phyloP scores from a whole-genome alignment of 1,284 basidiomycete genomes.

The Puccinia novopanici region DNA sequence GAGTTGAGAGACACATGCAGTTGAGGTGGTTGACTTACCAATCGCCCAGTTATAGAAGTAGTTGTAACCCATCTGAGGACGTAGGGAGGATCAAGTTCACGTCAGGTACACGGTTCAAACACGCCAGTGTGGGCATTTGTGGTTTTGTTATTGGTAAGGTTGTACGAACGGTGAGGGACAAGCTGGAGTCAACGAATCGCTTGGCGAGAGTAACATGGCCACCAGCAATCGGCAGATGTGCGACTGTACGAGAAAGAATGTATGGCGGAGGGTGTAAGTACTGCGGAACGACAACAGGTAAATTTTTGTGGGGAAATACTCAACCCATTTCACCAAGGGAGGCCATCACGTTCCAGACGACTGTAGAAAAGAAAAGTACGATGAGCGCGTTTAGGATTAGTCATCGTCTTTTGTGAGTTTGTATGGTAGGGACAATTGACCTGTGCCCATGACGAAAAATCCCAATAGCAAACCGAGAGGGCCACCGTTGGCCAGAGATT shows the following conservation, averaged over 20 bases:
- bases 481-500: conserved; percentile 59
- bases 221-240: conserved; percentile 62
- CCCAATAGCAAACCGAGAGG: conserved; percentile 61
- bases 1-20: neutral
- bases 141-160: neutral
- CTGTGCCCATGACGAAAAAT: conserved; percentile 53
- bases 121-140: too few relatives aligned
- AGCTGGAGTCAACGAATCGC: conserved; percentile 75
- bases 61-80: conserved; percentile 30
- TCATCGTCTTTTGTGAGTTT: neutral
- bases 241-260: conserved; percentile 61
- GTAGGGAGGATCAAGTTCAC: neutral
- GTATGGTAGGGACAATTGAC: conserved; percentile 30
- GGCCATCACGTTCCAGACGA: conserved; percentile 57
- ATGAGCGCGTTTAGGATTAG: conserved; percentile 57
- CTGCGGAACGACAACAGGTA: conserved; percentile 60
- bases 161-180: conserved; percentile 62
- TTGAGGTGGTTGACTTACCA: neutral
- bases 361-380: conserved; percentile 56
- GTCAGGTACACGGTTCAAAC: too few relatives aligned
- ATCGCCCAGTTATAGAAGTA: conserved; percentile 59
- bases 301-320: conserved; percentile 62
- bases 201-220: conserved; percentile 78
- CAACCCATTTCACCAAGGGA: conserved; percentile 62
- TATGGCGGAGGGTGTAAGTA: conserved; percentile 58